Evolutionary conservation across 805 yeast species (phyloP), one percentile per base, ranked within the genome.

Genomic region (Saccharomycodes ludwigii): DNA sequence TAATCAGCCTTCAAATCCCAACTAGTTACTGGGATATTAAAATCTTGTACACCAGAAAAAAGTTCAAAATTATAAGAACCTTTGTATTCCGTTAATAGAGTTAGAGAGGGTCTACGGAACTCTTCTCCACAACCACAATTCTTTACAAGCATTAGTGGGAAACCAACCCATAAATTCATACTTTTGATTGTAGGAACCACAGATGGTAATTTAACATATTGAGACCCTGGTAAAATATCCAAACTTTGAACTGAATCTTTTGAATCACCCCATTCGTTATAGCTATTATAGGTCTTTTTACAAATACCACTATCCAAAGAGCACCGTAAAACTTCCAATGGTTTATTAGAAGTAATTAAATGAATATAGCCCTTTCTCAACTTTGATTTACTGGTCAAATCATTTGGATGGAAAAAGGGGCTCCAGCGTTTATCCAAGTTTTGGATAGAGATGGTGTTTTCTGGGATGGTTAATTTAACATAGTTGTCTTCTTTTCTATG

Each of bases 151-250:
- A 36, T 29, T 27, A 42, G 40, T 9, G 45, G 42, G 30, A 44
- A 42, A 8, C 47, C 47, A 18, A 44, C 30, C 48, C 48, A 44
- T 16, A 42, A 35, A 18, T 38, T 37, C 27, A 38, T 39, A 15
- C 31, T 38, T 15, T 38, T 32, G 13, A 44, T 35, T 13, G 28
- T 24, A 5, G 48, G 48, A 4, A 44, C 14, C 6, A 33, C 19
- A 18, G 29, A 34, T 6, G 48, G 48, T 29, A 44, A 28, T 12
- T 32, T 39, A 14, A 42, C 34, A 30, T 29, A 43, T 25, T 42
- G 48, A 10, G 48, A 42, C 14, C 46, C 46, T 31, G 44, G 43
- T 35, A 45, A 37, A 32, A 38, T 33, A 14, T 24, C 34, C 24
- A 41, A 16, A 3, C 39, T 39, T 1, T 30, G 34, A n/a, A n/a